Conservation (phyloP, 371 early-diverging fungal species). For the Blyttiomyces sp. region DNA sequence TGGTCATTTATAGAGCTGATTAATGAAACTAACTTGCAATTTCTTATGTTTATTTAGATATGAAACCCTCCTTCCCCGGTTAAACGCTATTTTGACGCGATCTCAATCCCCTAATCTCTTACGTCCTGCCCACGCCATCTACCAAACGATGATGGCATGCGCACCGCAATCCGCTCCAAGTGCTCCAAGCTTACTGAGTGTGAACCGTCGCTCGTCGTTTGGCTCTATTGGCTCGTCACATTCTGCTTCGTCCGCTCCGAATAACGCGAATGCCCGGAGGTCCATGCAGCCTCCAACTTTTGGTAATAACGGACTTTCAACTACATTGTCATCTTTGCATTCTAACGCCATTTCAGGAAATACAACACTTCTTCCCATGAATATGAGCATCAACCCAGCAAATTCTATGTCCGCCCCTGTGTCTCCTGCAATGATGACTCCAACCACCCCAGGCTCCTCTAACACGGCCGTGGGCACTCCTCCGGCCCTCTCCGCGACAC, state of each 20-base stretch:
- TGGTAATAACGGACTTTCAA: too few species aligned
- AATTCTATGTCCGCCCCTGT: too few species aligned
- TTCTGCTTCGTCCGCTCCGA: background rate
- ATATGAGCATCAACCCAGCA: too few species aligned
- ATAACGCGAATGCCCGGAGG: too few species aligned
- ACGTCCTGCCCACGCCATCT: constrained; percentile 72
- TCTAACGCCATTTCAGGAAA: too few species aligned
- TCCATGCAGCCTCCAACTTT: too few species aligned
- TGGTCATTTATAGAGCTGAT: background rate
- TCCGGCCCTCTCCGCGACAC: too few species aligned
- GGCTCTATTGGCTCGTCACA: background rate
- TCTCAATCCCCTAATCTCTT: constrained; percentile 67
- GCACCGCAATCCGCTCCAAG: constrained; percentile 31
- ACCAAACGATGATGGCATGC: constrained; percentile 71
- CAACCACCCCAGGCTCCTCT: too few species aligned
- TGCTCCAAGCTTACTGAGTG: constrained; percentile 2
- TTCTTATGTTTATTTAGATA: constrained; percentile 45
- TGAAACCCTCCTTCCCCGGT: constrained; percentile 68
- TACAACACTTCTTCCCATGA: too few species aligned
- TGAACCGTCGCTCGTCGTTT: background rate
- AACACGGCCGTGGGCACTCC: too few species aligned
- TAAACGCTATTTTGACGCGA: constrained; percentile 69
- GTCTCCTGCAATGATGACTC: too few species aligned
- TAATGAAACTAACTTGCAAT: background rate
- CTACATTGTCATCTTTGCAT: too few species aligned